Percentiles rank a stretch among this genome's conserved stretches.
Conservation (phyloP, 306 rosid species). For the Fragaria ananassa region DNA sequence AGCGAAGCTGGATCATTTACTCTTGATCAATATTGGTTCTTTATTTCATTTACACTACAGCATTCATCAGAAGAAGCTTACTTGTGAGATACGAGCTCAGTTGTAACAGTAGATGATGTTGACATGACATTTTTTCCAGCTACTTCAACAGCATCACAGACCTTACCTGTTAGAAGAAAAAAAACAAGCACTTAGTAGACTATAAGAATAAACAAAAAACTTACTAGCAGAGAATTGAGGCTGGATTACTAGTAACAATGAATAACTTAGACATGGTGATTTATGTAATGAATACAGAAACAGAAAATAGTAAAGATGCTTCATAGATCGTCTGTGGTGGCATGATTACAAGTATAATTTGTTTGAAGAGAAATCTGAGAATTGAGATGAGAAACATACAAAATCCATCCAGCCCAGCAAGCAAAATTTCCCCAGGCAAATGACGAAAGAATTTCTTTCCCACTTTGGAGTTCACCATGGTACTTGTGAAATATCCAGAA, state of each 20-base stretch:
- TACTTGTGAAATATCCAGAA: conserved; percentile 53
- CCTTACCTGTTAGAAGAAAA: conserved; percentile 56
- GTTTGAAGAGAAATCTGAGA: not conserved
- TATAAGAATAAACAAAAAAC: conserved; percentile 4
- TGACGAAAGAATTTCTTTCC: conserved; percentile 48
- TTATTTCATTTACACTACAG: not conserved
- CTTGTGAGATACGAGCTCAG: conserved; percentile 80
- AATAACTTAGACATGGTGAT: not conserved
- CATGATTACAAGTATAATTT: not conserved
- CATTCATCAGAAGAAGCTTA: conserved; percentile 32
- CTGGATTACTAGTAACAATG: not conserved
- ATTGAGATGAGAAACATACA: conserved; percentile 26
- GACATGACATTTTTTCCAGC: conserved; percentile 91
- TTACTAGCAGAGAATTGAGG: not conserved
- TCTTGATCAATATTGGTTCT: not conserved
- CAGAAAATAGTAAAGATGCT: not conserved
- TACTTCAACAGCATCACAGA: conserved; percentile 88
- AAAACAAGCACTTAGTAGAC: conserved; percentile 10
- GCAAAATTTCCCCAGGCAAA: conserved; percentile 51
- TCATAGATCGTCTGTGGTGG: not conserved
- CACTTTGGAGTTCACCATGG: conserved; percentile 55
- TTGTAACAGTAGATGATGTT: conserved; percentile 80
- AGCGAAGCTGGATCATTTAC: not conserved
- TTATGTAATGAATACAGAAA: not conserved
- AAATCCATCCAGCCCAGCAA: conserved; percentile 53